phyloP scores from a whole-genome alignment of 2,329 filamentous ascomycete genomes.

The Ophiostoma triangulosporum region DNA sequence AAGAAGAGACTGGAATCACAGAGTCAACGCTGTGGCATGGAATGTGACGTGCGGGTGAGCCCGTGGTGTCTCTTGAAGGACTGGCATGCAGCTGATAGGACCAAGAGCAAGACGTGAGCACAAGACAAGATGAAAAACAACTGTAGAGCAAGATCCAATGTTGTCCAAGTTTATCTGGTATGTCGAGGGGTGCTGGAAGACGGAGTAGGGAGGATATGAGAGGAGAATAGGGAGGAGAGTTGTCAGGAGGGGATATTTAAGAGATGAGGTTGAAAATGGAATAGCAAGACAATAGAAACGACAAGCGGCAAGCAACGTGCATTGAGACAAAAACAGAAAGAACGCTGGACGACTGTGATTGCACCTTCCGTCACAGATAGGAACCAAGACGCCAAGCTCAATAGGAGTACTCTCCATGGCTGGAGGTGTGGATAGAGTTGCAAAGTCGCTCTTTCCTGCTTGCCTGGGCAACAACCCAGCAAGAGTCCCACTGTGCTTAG shows the following conservation, averaged over 20 bases:
- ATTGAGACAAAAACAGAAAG: neutral
- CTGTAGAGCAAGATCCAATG: neutral
- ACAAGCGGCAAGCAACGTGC: neutral
- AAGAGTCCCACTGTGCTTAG: neutral
- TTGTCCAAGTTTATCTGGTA: neutral
- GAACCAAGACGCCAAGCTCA: neutral
- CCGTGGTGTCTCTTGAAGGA: neutral
- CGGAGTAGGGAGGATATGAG: neutral
- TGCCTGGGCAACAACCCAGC: conserved; percentile 2
- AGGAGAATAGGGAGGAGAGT: neutral
- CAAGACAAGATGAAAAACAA: neutral
- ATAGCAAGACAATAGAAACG: neutral
- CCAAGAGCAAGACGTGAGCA: neutral
- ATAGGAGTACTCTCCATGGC: neutral
- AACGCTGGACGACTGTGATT: neutral
- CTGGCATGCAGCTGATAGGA: neutral
- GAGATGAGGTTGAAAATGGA: neutral
- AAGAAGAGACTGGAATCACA: neutral
- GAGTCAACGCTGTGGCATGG: neutral
- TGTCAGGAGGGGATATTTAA: neutral
- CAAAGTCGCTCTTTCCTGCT: conserved; percentile 1
- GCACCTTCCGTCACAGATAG: neutral
- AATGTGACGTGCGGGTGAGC: conserved; percentile 3
- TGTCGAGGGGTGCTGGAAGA: neutral
- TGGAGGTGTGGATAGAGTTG: neutral